These are phyloP conservation scores for Hygrocybe coccinea DNA, from an alignment of 768 basidiomycete species.

Conservation along the genomic window DNA sequence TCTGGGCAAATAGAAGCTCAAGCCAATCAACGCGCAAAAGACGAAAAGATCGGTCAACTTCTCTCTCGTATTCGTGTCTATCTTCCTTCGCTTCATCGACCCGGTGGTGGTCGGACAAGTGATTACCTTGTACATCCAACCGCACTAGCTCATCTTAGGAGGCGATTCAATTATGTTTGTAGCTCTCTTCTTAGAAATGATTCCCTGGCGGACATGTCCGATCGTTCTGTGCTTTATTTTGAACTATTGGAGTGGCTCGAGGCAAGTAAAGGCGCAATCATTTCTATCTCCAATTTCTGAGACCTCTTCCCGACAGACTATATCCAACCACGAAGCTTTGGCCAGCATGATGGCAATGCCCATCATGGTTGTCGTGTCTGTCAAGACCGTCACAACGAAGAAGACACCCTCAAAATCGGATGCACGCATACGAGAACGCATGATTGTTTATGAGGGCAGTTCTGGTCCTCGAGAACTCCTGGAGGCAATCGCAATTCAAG, in stretches of 20 bases:
- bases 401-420: conserved; percentile 40
- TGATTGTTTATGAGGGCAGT: conserved; percentile 85
- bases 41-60: conserved; percentile 65
- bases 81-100: conserved; percentile 74
- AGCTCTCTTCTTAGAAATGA: conserved; percentile 86
- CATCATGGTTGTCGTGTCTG: conserved; percentile 77
- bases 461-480: conserved; percentile 87
- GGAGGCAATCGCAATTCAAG: conserved; percentile 89
- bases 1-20: conserved; percentile 78
- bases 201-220: conserved; percentile 91
- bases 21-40: conserved; percentile 66
- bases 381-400: conserved; percentile 60
- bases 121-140: conserved; percentile 94
- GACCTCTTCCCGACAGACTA: conserved; percentile 50
- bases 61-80: conserved; percentile 73
- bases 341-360: conserved; percentile 98
- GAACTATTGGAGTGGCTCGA: conserved; percentile 91
- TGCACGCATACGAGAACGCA: conserved; percentile 67
- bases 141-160: conserved; percentile 82
- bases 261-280: conserved; percentile 39
- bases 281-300: background rate
- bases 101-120: conserved; percentile 71
- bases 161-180: conserved; percentile 85
- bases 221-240: conserved; percentile 77
- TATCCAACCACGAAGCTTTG: conserved; percentile 88